Evolutionary conservation across 1,139 yeast genomes (phyloP).

Genomic region (Saccharomyces hybrid): DNA sequence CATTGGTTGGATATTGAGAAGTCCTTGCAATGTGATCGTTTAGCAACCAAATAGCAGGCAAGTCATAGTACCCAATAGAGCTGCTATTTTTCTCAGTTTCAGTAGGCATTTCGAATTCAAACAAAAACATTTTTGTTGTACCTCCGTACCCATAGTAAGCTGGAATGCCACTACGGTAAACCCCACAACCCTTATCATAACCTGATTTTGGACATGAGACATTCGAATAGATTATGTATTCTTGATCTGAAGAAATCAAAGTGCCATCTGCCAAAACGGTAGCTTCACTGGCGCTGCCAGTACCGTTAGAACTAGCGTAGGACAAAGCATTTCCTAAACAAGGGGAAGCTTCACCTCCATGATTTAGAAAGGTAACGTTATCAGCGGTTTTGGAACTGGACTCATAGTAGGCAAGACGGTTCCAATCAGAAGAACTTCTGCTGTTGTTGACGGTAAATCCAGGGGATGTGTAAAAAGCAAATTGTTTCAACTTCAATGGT

Average conservation of each 20-base stretch:
- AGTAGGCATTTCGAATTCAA: slow-evolving; percentile 62
- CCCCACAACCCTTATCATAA: slow-evolving; percentile 38
- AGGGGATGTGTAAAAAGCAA: slow-evolving; percentile 51
- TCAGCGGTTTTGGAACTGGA: slow-evolving; percentile 36
- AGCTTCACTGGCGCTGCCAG: slow-evolving; percentile 37
- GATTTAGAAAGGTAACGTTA: slow-evolving; percentile 60
- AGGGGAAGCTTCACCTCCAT: slow-evolving; percentile 42
- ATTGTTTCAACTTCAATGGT: slow-evolving; percentile 54
- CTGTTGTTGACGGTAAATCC: slow-evolving; percentile 27
- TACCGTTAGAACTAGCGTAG: slow-evolving; percentile 42
- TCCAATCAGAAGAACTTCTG: slow-evolving; percentile 35
- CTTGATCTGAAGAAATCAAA: slow-evolving; percentile 47
- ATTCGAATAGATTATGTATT: slow-evolving; percentile 55
- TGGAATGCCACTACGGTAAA: slow-evolving; percentile 62
- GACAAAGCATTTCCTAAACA: slow-evolving; percentile 64
- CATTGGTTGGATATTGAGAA: slow-evolving; percentile 57
- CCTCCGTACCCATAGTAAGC: slow-evolving; percentile 72
- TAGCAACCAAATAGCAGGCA: slow-evolving; percentile 73
- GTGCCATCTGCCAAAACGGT: slow-evolving; percentile 47
- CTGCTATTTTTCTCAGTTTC: slow-evolving; percentile 36
- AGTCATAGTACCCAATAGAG: slow-evolving; percentile 38
- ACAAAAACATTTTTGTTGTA: slow-evolving; percentile 56
- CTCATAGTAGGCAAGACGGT: slow-evolving; percentile 41
- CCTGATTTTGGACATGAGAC: slow-evolving; percentile 46
- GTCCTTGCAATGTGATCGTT: slow-evolving; percentile 77